Conservation (phyloP, 306 rosid species). For the Cucurbita moschata region DNA sequence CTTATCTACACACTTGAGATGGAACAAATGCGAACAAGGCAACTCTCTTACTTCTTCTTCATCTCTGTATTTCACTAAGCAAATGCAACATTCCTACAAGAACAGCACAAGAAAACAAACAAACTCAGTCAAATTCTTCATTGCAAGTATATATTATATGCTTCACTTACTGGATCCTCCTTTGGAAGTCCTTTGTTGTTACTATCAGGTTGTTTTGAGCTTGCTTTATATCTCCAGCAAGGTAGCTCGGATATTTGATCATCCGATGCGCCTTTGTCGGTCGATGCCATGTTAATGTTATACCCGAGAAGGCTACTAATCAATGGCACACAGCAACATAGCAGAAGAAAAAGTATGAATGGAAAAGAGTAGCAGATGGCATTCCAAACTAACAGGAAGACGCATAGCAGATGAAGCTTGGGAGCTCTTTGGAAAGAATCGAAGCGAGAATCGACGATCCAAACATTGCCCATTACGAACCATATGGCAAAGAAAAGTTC, state of each 20-base stretch:
- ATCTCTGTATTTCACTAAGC: constrained; percentile 67
- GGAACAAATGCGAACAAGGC: constrained; percentile 77
- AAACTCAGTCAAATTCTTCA: background rate
- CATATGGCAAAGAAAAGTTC: constrained; percentile 94
- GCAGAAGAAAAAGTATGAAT: constrained; percentile 65
- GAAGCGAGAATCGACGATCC: constrained; percentile 83
- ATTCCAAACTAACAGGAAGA: constrained; percentile 79
- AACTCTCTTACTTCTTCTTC: constrained; percentile 71
- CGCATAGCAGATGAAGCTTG: constrained; percentile 66
- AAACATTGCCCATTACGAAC: constrained; percentile 98
- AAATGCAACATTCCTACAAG: constrained; percentile 81
- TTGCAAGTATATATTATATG: background rate
- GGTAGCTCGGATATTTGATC: constrained; percentile 74
- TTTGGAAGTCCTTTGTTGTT: constrained; percentile 19
- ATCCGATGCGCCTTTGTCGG: constrained; percentile 63
- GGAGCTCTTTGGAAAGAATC: constrained; percentile 64
- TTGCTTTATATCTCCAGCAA: constrained; percentile 55
- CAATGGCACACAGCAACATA: constrained; percentile 86
- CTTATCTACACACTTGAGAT: constrained; percentile 83
- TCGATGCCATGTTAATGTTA: constrained; percentile 78
- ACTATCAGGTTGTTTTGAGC: constrained; percentile 17
- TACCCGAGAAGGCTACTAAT: constrained; percentile 65
- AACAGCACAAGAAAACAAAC: background rate
- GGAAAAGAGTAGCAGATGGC: constrained; percentile 92
- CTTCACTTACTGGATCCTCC: constrained; percentile 64